Base-by-base conservation (phyloP, 1,284 basidiomycete species). In the Pseudozyma hubeiensis region DNA sequence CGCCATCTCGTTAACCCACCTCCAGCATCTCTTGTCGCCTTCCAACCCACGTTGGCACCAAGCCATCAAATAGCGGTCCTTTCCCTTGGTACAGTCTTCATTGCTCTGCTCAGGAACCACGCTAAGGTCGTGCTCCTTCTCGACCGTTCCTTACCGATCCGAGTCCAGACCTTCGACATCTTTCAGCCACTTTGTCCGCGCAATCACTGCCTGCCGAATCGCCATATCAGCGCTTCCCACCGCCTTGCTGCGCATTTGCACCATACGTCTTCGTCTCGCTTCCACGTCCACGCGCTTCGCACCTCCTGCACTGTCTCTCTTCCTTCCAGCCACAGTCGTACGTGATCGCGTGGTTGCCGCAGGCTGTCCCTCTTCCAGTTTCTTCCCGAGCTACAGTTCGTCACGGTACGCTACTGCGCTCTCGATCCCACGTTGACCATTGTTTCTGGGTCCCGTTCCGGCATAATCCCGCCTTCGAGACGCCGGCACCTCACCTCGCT, bases 101-200 rank as follows among this genome's bases (percentile, higher is more conserved):
- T 41, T 30, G 10, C 19, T 11, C 46, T 34, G 9, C 47, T 43
- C 58, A 67, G 64, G 64, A 61, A 66, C 64, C 58, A 56, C 64
- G 53, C 64, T 56, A 66, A 48, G 46, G 13, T 35, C 46, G 45
- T 41, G 40, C 16, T 7, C 7, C 13, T 41, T 24, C 33, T 53
- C 19, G 33, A 16, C 33, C 29, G 17, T 19, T 43, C 41, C 43
- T 16, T 16, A 35, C 35, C 46, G 14, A 52, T 6, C 7, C 33
- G 35, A 45, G 56, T 52, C 56, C 41, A 59, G 56, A 46, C 55
- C 29, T 51, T 47, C 34, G 43, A 8, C 14, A 31, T 4, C 14
- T 9, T 17, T 47, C 35, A 49, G 41, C 35, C 44, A 48, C 47
- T 30, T 35, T 24, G n/a, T 17, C 17, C 14, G 37, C 39, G 50